phyloP scores from a whole-genome alignment of 2,329 filamentous ascomycete genomes.

The Onygenales sp. region DNA sequence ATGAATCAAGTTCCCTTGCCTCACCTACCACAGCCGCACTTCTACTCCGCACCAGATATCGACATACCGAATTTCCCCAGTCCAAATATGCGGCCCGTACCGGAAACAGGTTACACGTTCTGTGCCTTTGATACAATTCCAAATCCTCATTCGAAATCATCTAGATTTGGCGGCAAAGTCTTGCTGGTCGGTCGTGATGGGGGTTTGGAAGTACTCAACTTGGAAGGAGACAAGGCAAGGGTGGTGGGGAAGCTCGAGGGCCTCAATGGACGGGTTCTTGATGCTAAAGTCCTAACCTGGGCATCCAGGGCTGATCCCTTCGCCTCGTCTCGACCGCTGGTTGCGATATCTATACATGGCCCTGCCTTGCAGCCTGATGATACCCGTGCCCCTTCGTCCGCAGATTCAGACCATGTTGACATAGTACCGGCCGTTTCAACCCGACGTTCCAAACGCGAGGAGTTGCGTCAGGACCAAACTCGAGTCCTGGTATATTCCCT shows the following conservation, averaged over 20 bases:
- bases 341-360: conserved; percentile 73
- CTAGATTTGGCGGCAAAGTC: conserved; percentile 44
- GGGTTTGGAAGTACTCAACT: conserved; percentile 63
- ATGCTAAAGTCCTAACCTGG: conserved; percentile 75
- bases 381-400: conserved; percentile 22
- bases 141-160: conserved; percentile 34
- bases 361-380: conserved; percentile 41
- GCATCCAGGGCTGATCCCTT: conserved; percentile 44
- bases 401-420: conserved; percentile 27
- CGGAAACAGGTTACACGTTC: conserved; percentile 53
- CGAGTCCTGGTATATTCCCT: conserved; percentile 84
- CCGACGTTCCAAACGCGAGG: conserved; percentile 18
- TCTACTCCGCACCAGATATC: conserved; percentile 64
- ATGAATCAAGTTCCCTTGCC: conserved; percentile 47
- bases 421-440: conserved; percentile 19
- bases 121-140: conserved; percentile 69
- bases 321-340: conserved; percentile 55
- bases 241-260: conserved; percentile 63
- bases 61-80: conserved; percentile 43
- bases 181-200: conserved; percentile 75
- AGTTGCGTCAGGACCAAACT: conserved; percentile 57
- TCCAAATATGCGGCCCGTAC: conserved; percentile 8
- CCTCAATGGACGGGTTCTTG: conserved; percentile 66
- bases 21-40: conserved; percentile 67
- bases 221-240: conserved; percentile 63